Evolutionary conservation across 2,329 filamentous ascomycete species (phyloP), one percentile per base, ranked within the genome.

Genomic region (Pseudogymnoascus sp.): DNA sequence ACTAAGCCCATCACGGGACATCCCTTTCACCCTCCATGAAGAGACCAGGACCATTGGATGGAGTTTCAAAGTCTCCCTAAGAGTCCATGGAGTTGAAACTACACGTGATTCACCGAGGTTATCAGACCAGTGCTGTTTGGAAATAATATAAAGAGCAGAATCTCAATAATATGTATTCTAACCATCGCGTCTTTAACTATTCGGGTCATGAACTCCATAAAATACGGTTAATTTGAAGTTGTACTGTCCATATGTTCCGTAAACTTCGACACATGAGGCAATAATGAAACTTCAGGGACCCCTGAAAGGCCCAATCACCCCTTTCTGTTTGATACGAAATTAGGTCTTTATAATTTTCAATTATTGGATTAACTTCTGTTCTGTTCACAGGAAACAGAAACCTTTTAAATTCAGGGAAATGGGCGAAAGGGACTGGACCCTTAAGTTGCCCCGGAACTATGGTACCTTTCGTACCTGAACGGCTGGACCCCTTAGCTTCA

Each of bases 401-500:
- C 5, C 28, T 12, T 55, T 55, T 33, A 33, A 33, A 21, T 55
- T 14, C 9, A 33, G 49, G 49, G 49, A 21, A 33, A 55, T 55
- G 49, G 49, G 25, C 7, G 28, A 55, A 55, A 33, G n/a, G 49
- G 49, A 55, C 49, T 33, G 5, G 49, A 55, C 49, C 49, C 49
- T 55, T 33, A 55, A 55, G 28, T 55, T 55, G 45, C 45, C 25
- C 45, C 31, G 45, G 6, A 52, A n/a, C n/a, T 55, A 33, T 33
- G 49, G 49, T 55, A 55, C 49, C 49, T 33, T 52, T 55, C 4
- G 49, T 55, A 18, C 45, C 45, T 55, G 45, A 55, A 31, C 45
- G 45, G 49, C 25, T 55, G 49, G 49, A 55, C 49, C 49, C 49
- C n/a, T 55, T 55, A 55, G 49, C 49, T 33, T 33, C 25, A 55